Evolutionary conservation across 2,329 filamentous ascomycete species (phyloP).

Genomic region (Acarospora socialis): DNA sequence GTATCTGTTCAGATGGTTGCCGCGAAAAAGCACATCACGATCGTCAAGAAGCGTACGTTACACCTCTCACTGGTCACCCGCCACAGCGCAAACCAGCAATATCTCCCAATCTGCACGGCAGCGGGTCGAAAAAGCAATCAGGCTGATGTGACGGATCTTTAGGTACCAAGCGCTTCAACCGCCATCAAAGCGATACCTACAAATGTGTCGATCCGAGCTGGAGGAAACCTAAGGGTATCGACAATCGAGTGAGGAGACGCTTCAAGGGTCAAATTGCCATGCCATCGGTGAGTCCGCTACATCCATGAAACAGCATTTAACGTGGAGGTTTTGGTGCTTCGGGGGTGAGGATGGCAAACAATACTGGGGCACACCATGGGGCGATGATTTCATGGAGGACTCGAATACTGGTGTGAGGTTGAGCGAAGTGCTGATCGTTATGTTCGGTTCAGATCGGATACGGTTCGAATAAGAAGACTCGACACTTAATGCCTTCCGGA

Average conservation of each 20-base stretch:
- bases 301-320: no score
- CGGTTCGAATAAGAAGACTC: constrained; percentile 98
- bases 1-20: constrained; percentile 63
- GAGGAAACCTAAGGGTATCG: constrained; percentile 99
- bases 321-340: no score
- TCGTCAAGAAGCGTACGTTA: constrained; percentile 99
- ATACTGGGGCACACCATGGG: neutral
- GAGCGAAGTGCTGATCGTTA: constrained; percentile 10
- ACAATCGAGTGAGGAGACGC: constrained; percentile 91
- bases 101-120: constrained; percentile 14
- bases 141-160: constrained; percentile 27
- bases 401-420: constrained; percentile 5
- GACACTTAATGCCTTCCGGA: constrained; percentile 96
- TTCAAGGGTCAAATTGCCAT: constrained; percentile 93
- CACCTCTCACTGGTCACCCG: no score
- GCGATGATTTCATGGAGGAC: neutral
- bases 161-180: constrained; percentile 90
- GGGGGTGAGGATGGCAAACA: no score
- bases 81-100: neutral
- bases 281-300: constrained; percentile 94
- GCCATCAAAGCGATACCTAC: constrained; percentile 96
- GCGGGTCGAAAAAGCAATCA: constrained; percentile 25
- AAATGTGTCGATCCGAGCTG: constrained; percentile 80
- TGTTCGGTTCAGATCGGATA: constrained; percentile 67
- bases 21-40: constrained; percentile 98